Base-by-base conservation (phyloP, 306 rosid species). In the Rosa chinensis region DNA sequence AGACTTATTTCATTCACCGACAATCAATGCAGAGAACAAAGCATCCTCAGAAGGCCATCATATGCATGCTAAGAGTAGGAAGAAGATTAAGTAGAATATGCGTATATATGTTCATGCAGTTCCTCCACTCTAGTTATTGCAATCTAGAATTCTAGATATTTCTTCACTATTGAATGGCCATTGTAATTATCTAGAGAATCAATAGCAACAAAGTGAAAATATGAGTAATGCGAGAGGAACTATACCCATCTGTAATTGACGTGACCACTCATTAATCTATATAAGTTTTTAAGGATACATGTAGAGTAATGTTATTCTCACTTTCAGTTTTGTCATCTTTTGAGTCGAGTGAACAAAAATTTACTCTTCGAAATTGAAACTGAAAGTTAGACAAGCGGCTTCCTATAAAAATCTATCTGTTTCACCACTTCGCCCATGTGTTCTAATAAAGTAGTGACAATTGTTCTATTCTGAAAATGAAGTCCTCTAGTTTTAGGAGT, bases 1-100 rank as follows among this genome's bases (percentile, higher is more conserved):
- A 74, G 39, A 74, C 77, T 20, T 62, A 44, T 59, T 81, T 76
- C 47, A 81, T 62, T 76, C 73, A 81, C 78, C 84, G 50, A 77
- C 74, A 77, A 59, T 77, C 69, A 81, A 82, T 76, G 77, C 80
- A 23, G 69, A 52, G 14, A 32, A 18, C 35, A 50, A 25, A 81
- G 75, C 58, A 40, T 35, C 64, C 74, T 12, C 18, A 1, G 66
- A 70, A 44, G 73, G 76, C 56, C 72, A 71, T 71, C 59, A 80
- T 74, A 82, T 76, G 72, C 44, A 39, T 59, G 69, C 53, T 66
- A 70, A 23, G 69, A 81, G 77, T 75, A 67, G 73, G 70, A 74
- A 17, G 40, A 42, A 63, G 25, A 44, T 20, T 18, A 42, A 44
- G 44, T 40, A 40, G 61, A 47, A 35, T 58, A 45, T 45, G 45